These are phyloP conservation scores for Debaryomyces sp. DNA, from an alignment of 1,139 yeast species.

Conservation along the genomic window DNA sequence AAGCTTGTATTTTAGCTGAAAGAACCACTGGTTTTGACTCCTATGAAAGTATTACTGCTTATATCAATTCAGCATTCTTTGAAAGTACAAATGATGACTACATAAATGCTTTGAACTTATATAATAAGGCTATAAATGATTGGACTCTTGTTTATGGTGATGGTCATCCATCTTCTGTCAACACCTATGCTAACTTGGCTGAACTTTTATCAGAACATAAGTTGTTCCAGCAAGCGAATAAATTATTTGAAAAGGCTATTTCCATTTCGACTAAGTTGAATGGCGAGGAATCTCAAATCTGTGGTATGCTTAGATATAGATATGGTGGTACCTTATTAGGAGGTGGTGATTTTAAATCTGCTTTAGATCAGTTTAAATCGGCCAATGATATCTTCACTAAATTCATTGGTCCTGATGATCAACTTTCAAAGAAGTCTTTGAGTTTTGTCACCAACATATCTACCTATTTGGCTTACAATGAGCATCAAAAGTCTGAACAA, in stretches of 20 bases:
- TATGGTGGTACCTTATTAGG: constrained; percentile 66
- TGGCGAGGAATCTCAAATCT: constrained; percentile 61
- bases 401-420: constrained; percentile 63
- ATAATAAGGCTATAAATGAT: constrained; percentile 59
- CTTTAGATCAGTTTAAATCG: constrained; percentile 53
- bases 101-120: constrained; percentile 63
- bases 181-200: constrained; percentile 68
- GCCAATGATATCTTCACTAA: constrained; percentile 58
- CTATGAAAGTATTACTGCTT: constrained; percentile 70
- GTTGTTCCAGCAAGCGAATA: constrained; percentile 32
- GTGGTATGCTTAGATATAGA: constrained; percentile 65
- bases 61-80: constrained; percentile 72
- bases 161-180: constrained; percentile 69
- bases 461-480: constrained; percentile 41
- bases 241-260: constrained; percentile 52
- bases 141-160: constrained; percentile 58
- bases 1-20: constrained; percentile 74
- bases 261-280: constrained; percentile 48
- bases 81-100: constrained; percentile 66
- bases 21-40: constrained; percentile 82
- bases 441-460: constrained; percentile 59
- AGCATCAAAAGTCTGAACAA: constrained; percentile 32
- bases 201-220: constrained; percentile 59
- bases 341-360: constrained; percentile 53
- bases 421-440: constrained; percentile 62